Percentiles rank a stretch among this genome's conserved stretches.
Conservation (phyloP, 179 eudicot species). For the Corrigiola litoralis region DNA sequence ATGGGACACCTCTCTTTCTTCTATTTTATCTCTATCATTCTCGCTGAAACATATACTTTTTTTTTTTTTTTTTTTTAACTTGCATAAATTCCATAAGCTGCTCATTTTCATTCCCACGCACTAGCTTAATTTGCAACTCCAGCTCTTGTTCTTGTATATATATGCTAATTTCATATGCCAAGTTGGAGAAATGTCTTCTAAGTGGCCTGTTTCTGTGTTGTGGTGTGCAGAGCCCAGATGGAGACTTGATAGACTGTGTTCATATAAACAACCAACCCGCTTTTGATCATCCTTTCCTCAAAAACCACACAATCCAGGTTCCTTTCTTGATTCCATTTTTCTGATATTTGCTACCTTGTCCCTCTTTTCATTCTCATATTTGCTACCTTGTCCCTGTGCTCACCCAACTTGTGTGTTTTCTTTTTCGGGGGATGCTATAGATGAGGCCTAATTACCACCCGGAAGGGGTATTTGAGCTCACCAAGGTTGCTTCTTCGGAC, state of each 20-base stretch:
- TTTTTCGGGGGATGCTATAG: constrained; percentile 27
- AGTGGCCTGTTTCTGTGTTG: background rate
- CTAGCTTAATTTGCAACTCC: background rate
- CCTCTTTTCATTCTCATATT: background rate
- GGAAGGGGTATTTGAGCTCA: constrained; percentile 69
- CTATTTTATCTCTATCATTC: background rate
- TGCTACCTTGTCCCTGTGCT: background rate
- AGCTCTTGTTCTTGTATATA: background rate
- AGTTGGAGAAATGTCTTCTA: background rate
- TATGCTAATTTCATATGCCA: background rate
- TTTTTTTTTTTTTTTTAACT: background rate
- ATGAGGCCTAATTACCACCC: constrained; percentile 90
- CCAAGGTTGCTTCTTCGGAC: constrained; percentile 35
- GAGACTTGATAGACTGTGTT: constrained; percentile 86
- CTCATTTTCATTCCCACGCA: too few species aligned
- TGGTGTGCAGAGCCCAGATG: constrained; percentile 87
- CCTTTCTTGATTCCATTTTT: too few species aligned
- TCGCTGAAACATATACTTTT: background rate
- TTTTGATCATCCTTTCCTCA: constrained; percentile 93
- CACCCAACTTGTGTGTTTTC: background rate
- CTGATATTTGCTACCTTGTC: background rate
- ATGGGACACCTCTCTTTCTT: background rate
- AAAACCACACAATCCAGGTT: constrained; percentile 94
- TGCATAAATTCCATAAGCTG: background rate
- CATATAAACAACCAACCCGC: constrained; percentile 90